A percentile compares a stretch with the other conserved stretches of the same genome.
Evolutionary conservation across 2,329 filamentous ascomycete genomes (phyloP).

Genomic region (Aspergillus fumigatiaffinis): DNA sequence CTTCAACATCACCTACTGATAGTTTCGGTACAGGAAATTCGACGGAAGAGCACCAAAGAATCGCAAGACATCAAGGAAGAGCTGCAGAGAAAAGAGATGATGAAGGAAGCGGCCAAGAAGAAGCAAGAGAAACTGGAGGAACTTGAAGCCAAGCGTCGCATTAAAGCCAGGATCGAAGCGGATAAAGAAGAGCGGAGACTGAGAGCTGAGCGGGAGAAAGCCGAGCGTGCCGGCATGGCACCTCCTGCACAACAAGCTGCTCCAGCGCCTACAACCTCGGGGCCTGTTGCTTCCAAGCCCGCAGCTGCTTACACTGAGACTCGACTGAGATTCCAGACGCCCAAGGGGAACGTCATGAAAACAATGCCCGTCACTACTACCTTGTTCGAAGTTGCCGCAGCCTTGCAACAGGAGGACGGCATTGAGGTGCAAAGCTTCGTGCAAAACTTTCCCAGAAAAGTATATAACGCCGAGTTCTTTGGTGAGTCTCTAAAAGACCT

Average conservation of each 20-base stretch:
- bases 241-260: constrained; percentile 46
- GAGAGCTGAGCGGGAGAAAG: constrained; percentile 82
- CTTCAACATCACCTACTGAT: not conserved
- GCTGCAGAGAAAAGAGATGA: constrained; percentile 77
- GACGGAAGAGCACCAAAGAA: constrained; percentile 85
- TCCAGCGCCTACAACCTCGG: constrained; percentile 42
- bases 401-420: constrained; percentile 67
- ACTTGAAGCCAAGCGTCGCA: constrained; percentile 77
- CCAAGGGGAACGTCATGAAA: constrained; percentile 75
- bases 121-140: constrained; percentile 84
- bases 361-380: constrained; percentile 86
- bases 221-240: constrained; percentile 72
- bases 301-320: constrained; percentile 74
- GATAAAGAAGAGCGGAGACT: constrained; percentile 86
- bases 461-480: constrained; percentile 71
- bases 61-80: constrained; percentile 87
- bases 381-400: constrained; percentile 83
- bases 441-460: constrained; percentile 83
- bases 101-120: constrained; percentile 86
- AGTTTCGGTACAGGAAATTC: constrained; percentile 52
- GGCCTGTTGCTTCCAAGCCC: constrained; percentile 55
- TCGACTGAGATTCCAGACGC: constrained; percentile 74
- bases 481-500: constrained; percentile 90
- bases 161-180: constrained; percentile 89
- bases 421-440: constrained; percentile 70